These are phyloP conservation scores for Colletotrichum sp. DNA, from an alignment of 2,329 filamentous ascomycete genomes.

Conservation along the genomic window DNA sequence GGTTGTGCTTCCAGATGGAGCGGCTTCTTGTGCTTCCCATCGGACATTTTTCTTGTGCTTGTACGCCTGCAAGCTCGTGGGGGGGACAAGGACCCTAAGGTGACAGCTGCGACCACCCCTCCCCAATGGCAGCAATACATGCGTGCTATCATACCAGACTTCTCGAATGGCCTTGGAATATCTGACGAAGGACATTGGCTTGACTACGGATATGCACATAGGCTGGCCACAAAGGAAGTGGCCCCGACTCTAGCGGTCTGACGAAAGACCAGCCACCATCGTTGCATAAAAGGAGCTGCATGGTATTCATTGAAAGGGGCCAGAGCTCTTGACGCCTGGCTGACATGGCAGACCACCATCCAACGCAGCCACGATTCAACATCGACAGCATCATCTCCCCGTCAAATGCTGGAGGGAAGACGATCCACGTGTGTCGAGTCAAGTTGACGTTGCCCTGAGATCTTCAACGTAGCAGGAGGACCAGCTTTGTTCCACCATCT, in stretches of 20 bases:
- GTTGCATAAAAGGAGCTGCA: neutral
- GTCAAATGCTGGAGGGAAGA: constrained; percentile 22
- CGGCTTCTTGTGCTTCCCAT: constrained; percentile 13
- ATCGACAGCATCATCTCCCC: neutral
- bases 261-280: neutral
- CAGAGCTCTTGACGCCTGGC: neutral
- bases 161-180: constrained; percentile 46
- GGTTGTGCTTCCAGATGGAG: neutral
- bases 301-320: neutral
- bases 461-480: constrained; percentile 23
- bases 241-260: constrained; percentile 23
- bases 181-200: constrained; percentile 26
- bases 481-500: constrained; percentile 51
- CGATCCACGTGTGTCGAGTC: constrained; percentile 62
- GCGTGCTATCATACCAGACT: constrained; percentile 28
- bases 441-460: constrained; percentile 30
- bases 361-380: neutral
- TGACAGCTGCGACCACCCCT: constrained; percentile 43
- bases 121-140: constrained; percentile 31
- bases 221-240: constrained; percentile 30
- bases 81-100: constrained; percentile 38
- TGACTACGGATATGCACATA: constrained; percentile 38
- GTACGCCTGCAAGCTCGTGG: constrained; percentile 42
- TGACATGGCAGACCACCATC: neutral
- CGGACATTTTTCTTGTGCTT: constrained; percentile 34